Percentiles rank a stretch among this genome's conserved stretches.
Evolutionary conservation across 192 early-diverging fungal species (phyloP).

Genomic region (Entomortierella lignicola): DNA sequence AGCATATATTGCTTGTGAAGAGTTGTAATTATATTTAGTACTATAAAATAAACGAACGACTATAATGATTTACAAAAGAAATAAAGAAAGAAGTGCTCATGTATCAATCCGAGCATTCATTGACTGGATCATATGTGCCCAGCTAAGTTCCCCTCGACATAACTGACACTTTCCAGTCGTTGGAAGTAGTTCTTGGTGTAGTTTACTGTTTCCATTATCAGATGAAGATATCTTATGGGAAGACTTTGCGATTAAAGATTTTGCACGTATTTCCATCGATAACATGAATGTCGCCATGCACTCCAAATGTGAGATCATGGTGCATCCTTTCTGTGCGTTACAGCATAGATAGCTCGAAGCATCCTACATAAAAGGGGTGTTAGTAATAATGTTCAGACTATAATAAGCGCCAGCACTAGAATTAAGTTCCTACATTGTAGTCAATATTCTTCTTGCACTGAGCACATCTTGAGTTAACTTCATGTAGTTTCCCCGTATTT

Average conservation of each 20-base stretch:
- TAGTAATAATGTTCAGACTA: background rate
- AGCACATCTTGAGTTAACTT: conserved; percentile 2
- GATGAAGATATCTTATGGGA: background rate
- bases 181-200: conserved; percentile 11
- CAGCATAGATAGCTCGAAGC: conserved; percentile 13
- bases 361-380: background rate
- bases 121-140: conserved; percentile 28
- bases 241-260: too few species aligned
- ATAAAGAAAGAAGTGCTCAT: background rate
- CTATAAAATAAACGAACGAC: background rate
- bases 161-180: conserved; percentile 18
- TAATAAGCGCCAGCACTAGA: background rate
- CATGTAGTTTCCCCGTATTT: conserved; percentile 1
- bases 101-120: conserved; percentile 8
- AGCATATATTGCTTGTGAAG: background rate
- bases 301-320: conserved; percentile 38
- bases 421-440: conserved; percentile 17
- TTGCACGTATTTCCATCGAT: background rate
- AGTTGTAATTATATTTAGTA: conserved; percentile 2
- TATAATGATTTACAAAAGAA: too few species aligned
- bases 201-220: background rate
- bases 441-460: conserved; percentile 23
- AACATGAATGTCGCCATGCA: conserved; percentile 38
- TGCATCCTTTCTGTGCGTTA: background rate
- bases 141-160: conserved; percentile 18